These are phyloP conservation scores for Aeschynomene evenia DNA, from an alignment of 306 rosid genomes.

Conservation along the genomic window DNA sequence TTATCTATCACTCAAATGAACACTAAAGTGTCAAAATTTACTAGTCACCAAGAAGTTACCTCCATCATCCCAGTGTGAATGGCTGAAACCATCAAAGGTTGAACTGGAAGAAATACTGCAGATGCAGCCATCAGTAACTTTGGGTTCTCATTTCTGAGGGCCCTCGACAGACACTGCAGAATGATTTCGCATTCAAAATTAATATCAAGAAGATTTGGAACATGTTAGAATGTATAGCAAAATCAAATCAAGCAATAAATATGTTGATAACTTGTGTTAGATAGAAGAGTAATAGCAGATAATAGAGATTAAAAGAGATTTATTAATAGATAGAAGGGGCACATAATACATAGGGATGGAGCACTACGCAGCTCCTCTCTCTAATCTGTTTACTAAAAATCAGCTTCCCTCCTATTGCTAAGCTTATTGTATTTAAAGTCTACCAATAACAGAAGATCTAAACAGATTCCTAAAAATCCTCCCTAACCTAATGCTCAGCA, in stretches of 20 bases:
- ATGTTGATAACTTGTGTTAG: too few relatives aligned
- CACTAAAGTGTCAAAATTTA: not conserved
- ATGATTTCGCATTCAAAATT: conserved; percentile 19
- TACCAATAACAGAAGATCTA: too few relatives aligned
- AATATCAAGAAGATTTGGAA: conserved; percentile 19
- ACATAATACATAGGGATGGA: too few relatives aligned
- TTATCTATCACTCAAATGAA: not conserved
- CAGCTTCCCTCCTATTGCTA: too few relatives aligned
- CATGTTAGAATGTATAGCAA: conserved; percentile 1
- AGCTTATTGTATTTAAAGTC: too few relatives aligned
- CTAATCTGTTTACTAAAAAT: too few relatives aligned
- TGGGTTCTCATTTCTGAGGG: conserved; percentile 78
- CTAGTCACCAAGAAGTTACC: conserved; percentile 40
- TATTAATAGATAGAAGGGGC: too few relatives aligned
- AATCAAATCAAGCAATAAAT: conserved; percentile 2
- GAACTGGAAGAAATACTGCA: conserved; percentile 74
- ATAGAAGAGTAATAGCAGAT: too few relatives aligned
- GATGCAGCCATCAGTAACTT: conserved; percentile 88
- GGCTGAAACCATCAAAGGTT: conserved; percentile 86
- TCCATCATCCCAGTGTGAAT: conserved; percentile 99
- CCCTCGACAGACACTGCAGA: conserved; percentile 81
- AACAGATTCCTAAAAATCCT: too few relatives aligned
- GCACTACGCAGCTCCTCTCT: too few relatives aligned
- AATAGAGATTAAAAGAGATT: too few relatives aligned
- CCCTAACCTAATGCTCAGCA: too few relatives aligned